Percentiles rank a stretch among this genome's conserved stretches.
phyloP scores from a whole-genome alignment of 352 stramenopile species.

The Pythium biforme region DNA sequence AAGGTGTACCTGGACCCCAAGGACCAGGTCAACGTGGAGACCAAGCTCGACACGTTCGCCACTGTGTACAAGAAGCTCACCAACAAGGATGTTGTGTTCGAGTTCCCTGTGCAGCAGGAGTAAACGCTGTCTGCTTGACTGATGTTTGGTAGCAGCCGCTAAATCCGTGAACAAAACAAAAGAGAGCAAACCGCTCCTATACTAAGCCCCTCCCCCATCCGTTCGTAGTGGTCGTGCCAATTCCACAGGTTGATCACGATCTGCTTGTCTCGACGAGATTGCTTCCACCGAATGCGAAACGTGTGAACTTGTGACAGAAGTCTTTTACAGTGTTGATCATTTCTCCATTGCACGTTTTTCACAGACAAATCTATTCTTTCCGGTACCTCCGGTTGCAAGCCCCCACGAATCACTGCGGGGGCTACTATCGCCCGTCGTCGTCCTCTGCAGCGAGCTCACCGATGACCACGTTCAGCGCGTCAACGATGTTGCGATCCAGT shows the following conservation, averaged over 20 bases:
- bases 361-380: background rate
- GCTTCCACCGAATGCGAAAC: too few relatives aligned
- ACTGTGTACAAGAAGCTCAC: conserved; percentile 99
- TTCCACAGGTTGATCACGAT: too few relatives aligned
- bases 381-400: background rate
- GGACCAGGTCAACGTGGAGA: conserved; percentile 99
- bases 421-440: conserved; percentile 72
- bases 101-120: conserved; percentile 92
- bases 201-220: background rate
- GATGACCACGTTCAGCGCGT: conserved; percentile 40
- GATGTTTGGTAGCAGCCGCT: conserved; percentile 25
- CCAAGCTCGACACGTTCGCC: conserved; percentile 99
- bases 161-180: conserved; percentile 34
- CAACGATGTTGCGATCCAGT: conserved; percentile 39
- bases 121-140: conserved; percentile 44
- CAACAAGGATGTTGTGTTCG: conserved; percentile 99
- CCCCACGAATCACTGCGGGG: conserved; percentile 6
- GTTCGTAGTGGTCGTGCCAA: too few relatives aligned
- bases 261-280: too few relatives aligned
- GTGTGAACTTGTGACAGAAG: background rate
- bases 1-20: conserved; percentile 99
- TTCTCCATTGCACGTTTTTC: background rate
- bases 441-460: conserved; percentile 50
- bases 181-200: conserved; percentile 49
- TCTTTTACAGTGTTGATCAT: too few relatives aligned